A percentile compares a stretch with the other conserved stretches of the same genome.
These are phyloP conservation scores for Zymoseptoria passerinii DNA, from an alignment of 2,329 filamentous ascomycete species.

Conservation along the genomic window DNA sequence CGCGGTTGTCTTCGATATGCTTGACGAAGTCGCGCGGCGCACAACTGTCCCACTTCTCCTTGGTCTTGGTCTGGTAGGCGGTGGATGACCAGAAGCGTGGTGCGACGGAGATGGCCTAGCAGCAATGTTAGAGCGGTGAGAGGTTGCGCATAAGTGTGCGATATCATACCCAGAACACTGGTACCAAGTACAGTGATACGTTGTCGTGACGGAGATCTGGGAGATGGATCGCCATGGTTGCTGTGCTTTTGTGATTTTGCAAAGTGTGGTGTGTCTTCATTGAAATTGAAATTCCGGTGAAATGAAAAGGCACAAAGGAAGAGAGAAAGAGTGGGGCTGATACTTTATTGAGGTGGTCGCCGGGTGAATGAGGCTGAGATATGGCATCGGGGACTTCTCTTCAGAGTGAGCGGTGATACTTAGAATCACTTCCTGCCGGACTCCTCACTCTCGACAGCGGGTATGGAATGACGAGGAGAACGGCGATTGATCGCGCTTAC, in stretches of 20 bases:
- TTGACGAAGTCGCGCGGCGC: constrained; percentile 25
- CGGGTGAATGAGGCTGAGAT: neutral
- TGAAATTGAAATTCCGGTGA: neutral
- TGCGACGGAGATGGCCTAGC: constrained; percentile 21
- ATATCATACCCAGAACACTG: constrained; percentile 23
- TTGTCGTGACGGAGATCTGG: constrained; percentile 18
- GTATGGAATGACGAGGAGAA: neutral
- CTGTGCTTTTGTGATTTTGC: neutral
- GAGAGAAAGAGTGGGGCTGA: neutral
- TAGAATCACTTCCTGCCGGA: neutral
- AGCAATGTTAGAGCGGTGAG: constrained; percentile 18
- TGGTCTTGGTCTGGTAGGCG: constrained; percentile 10
- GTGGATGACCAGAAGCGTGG: constrained; percentile 30
- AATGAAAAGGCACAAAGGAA: neutral
- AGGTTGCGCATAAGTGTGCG: constrained; percentile 16
- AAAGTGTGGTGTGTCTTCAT: neutral
- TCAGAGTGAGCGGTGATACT: neutral
- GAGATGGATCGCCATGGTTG: constrained; percentile 16
- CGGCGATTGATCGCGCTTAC: neutral
- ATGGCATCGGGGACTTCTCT: neutral
- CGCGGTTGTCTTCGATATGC: constrained; percentile 22
- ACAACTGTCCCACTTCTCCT: constrained; percentile 21
- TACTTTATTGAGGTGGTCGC: neutral
- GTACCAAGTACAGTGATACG: constrained; percentile 25
- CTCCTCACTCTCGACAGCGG: neutral